Base-by-base conservation (phyloP, 2,329 filamentous ascomycete species). In the Fusarium sp. region DNA sequence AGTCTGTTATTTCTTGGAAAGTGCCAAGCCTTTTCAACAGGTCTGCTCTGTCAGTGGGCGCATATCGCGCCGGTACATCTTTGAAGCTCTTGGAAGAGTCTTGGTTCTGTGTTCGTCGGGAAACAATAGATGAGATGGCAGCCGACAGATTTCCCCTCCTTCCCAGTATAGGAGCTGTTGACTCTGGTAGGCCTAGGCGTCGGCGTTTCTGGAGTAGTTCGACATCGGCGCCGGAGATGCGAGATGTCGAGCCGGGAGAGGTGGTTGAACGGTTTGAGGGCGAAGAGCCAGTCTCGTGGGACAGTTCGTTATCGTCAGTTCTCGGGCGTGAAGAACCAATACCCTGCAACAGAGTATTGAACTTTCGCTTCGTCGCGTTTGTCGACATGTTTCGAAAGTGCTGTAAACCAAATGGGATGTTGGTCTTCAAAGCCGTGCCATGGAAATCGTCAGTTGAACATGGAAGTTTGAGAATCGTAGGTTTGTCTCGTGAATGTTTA, bases 1-100 rank as follows among this genome's bases (percentile, higher is more conserved):
- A 99, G 77, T 92, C 88, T 55, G 94, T 96, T 47, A 98, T 90
- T 71, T 95, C 94, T 76, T 95, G 92, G 76, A 97, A 99, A 1
- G 94, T 97, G 63, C 91, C 91, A 28, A 99, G 84, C 24, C 96
- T 85, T 72, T 87, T 89, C 13, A 98, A 84, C 65, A 98, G 94
- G 71, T 93, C 89, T 39, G 90, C 89, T 54, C 96, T 92, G 77
- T 96, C 94, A 82, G 91, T 92, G 0, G 96, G 95, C 55, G 92
- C 92, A 81, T 96, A 98, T 73, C 91, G 93, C 2, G 92, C 81
- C 4, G 75, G 77, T 22, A 75, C 70, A n/a, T 77, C 72, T 38
- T 69, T 73, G 22, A 47, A 53, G 21, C 50, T 49, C 52, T 63
- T 73, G 52, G 71, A 53, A 5, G 59, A 56, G 38, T 77, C 34